Base-by-base conservation (phyloP, 306 rosid genomes). In the Begonia masoniana region DNA sequence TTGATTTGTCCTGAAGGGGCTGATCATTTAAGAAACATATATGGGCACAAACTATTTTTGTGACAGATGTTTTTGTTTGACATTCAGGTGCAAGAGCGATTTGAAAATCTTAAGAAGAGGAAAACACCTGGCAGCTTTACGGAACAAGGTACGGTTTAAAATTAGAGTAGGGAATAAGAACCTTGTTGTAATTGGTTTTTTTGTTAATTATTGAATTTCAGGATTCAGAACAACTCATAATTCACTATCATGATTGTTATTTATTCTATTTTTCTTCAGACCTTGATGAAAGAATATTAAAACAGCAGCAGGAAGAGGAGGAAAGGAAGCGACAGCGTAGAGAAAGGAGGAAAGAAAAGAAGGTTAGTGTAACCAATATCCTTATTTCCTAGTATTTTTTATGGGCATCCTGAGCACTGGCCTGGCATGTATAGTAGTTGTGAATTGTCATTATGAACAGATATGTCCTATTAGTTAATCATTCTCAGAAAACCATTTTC, bases 281-380 rank as follows among this genome's bases (percentile, higher is more conserved):
- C 75, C 92, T 92, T 70, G 99, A 92, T 42, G 99, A 83, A 13
- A 76, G 99, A 64, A 79, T 92, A 57, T 49, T 86, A 65, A 92
- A 81, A 70, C 96, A 86, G 67, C 99, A 86, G 73, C 93, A 86
- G 66, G 99, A 92, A 69, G 99, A 92, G 78, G 99, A 86, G 64
- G 95, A 91, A 69, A 79, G 81, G 64, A 91, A 86, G 74, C 82
- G 93, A 17, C 19, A 77, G 57, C 96, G 93, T 39, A 76, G 88
- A 15, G 99, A 91, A 81, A 91, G 69, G 79, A 91, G 86, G 74
- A 91, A 86, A 60, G 96, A 91, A 62, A 91, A 78, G 70, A 82
- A 83, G 95, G 99, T 83, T 54, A 24, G 82, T 47, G 15, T 53
- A 17, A 17, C 19, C 19, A 17, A 17, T 17, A 17, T 17, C 19